Evolutionary conservation across 2,329 filamentous ascomycete genomes (phyloP).

Genomic region (Talaromyces albobiverticillius): DNA sequence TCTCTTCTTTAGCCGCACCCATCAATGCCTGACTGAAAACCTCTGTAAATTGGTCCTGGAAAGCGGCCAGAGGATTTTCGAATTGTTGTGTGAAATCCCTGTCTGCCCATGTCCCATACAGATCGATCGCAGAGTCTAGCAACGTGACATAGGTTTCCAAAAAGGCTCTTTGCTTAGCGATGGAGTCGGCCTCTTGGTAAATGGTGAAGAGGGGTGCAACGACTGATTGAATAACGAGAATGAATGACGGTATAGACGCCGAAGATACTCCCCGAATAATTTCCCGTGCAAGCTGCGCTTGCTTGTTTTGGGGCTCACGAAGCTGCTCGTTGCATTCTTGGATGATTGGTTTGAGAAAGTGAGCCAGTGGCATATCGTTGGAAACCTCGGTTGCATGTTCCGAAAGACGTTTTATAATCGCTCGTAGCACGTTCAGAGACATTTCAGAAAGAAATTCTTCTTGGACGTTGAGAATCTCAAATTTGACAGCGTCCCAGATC

Average conservation of each 20-base stretch:
- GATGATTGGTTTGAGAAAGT: constrained; percentile 59
- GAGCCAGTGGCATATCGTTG: constrained; percentile 46
- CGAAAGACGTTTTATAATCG: constrained; percentile 56
- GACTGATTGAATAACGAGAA: constrained; percentile 54
- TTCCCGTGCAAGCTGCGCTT: constrained; percentile 62
- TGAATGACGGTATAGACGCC: constrained; percentile 54
- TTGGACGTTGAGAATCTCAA: constrained; percentile 65
- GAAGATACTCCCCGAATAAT: constrained; percentile 58
- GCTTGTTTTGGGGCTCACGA: constrained; percentile 66
- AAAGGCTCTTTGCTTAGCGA: constrained; percentile 61
- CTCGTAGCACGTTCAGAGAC: constrained; percentile 54
- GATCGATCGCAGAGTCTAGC: constrained; percentile 55
- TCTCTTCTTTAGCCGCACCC: constrained; percentile 51
- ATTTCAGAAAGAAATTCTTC: constrained; percentile 64
- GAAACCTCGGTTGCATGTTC: constrained; percentile 35
- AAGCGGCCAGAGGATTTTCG: constrained; percentile 45
- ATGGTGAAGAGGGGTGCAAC: constrained; percentile 58
- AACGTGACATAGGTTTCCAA: constrained; percentile 60
- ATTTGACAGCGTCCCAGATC: constrained; percentile 67
- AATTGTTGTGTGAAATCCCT: constrained; percentile 34
- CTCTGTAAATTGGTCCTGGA: constrained; percentile 51
- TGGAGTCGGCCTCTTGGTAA: constrained; percentile 60
- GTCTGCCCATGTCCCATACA: constrained; percentile 56
- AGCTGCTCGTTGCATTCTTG: constrained; percentile 68
- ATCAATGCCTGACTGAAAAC: constrained; percentile 56